phyloP scores from a whole-genome alignment of 1,284 basidiomycete genomes.

The Rhodotorula sp. region DNA sequence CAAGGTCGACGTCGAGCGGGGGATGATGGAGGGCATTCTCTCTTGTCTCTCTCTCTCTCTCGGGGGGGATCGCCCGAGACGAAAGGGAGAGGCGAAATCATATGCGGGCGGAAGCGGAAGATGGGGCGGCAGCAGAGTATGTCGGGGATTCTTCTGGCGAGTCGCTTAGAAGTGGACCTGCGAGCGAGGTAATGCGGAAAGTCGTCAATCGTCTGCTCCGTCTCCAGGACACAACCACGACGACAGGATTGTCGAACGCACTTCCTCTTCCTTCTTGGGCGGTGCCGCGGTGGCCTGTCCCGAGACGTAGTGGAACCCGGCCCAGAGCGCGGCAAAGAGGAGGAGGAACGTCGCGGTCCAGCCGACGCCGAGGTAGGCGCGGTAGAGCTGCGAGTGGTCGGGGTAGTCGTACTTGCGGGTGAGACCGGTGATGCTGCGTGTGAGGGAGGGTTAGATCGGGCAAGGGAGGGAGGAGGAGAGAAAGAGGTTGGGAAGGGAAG shows the following conservation, averaged over 20 bases:
- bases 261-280: constrained; percentile 10
- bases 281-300: constrained; percentile 1
- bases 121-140: too few species aligned
- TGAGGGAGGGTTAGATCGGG: background rate
- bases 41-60: too few species aligned
- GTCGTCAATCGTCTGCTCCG: too few species aligned
- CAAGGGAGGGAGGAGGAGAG: background rate
- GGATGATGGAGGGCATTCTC: too few species aligned
- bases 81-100: background rate
- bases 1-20: background rate
- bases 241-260: background rate
- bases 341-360: background rate
- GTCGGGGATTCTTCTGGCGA: too few species aligned
- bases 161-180: constrained; percentile 11
- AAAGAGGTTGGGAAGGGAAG: background rate
- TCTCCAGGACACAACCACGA: too few species aligned
- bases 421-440: background rate
- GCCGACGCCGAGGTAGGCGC: constrained; percentile 7
- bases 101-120: background rate
- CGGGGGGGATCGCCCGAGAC: background rate
- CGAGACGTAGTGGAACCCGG: background rate
- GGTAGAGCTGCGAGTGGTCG: background rate
- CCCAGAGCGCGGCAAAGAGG: background rate
- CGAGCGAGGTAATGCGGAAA: background rate
- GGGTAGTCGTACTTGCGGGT: constrained; percentile 4